Conservation (phyloP, 352 stramenopile genomes). For the Thalassiosira ordinaria region DNA sequence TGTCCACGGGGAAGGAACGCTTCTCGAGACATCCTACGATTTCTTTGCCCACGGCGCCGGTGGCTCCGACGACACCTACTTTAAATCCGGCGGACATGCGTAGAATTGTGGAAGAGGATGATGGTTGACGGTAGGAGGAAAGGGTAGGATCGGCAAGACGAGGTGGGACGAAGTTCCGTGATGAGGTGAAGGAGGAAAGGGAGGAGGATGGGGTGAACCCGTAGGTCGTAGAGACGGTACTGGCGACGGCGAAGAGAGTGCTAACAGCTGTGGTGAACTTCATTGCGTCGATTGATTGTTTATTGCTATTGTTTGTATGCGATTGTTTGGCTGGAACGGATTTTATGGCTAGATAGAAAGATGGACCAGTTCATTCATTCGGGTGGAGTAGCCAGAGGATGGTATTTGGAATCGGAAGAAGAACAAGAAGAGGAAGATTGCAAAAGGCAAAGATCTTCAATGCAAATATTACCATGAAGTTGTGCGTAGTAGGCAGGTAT, state of each 20-base stretch:
- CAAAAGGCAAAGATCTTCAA: too few species aligned
- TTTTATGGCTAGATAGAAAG: too few species aligned
- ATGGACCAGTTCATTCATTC: too few species aligned
- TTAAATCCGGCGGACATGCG: slow-evolving; percentile 43
- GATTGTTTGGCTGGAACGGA: too few species aligned
- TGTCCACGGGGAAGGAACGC: slow-evolving; percentile 89
- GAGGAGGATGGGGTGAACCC: slow-evolving; percentile 38
- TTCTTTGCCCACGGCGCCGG: slow-evolving; percentile 96
- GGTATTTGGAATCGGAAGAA: too few species aligned
- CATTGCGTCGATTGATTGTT: slow-evolving; percentile 29
- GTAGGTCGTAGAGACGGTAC: slow-evolving; percentile 29
- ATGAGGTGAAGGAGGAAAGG: too few species aligned
- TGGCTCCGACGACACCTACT: slow-evolving; percentile 84
- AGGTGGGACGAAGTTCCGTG: slow-evolving; percentile 8
- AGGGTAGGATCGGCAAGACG: not conserved
- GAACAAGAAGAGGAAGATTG: too few species aligned
- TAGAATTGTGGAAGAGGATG: slow-evolving; percentile 1
- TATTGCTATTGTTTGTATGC: too few species aligned
- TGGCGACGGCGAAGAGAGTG: slow-evolving; percentile 32
- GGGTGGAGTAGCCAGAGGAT: too few species aligned
- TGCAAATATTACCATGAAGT: too few species aligned
- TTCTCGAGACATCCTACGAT: slow-evolving; percentile 92
- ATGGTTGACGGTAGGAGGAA: slow-evolving; percentile 1
- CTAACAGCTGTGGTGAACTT: slow-evolving; percentile 46
- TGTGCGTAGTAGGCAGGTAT: too few species aligned